Evolutionary conservation across 768 basidiomycete genomes (phyloP).

Genomic region (Strobilomyces dryophilus): DNA sequence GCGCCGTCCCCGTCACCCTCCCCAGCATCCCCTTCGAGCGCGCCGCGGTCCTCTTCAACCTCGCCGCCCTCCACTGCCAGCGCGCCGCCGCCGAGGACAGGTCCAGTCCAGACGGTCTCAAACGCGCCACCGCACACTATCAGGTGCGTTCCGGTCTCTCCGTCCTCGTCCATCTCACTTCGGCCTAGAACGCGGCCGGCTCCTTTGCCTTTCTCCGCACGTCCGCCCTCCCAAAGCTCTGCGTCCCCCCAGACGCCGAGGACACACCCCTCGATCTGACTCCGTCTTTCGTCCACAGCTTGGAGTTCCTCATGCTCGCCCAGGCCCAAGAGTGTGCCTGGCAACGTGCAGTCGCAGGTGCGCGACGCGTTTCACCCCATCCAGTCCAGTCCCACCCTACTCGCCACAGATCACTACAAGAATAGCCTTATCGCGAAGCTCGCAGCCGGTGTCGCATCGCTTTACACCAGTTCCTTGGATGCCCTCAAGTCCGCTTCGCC

Average conservation of each 20-base stretch:
- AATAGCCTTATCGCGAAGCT: conserved; percentile 82
- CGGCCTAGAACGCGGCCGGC: conserved; percentile 63
- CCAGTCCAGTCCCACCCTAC: not conserved
- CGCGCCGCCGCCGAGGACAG: conserved; percentile 71
- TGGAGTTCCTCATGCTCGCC: conserved; percentile 80
- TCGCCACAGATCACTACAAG: conserved; percentile 57
- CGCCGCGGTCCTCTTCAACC: conserved; percentile 75
- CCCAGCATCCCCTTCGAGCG: conserved; percentile 81
- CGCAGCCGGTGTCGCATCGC: conserved; percentile 66
- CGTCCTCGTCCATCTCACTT: conserved; percentile 14
- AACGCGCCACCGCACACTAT: conserved; percentile 65
- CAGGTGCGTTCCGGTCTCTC: conserved; percentile 44
- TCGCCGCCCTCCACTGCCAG: conserved; percentile 82
- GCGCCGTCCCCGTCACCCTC: conserved; percentile 55
- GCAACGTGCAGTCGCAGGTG: conserved; percentile 87
- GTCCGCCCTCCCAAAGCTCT: conserved; percentile 50
- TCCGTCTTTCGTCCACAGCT: conserved; percentile 49
- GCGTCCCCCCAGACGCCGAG: conserved; percentile 44
- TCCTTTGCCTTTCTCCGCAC: conserved; percentile 57
- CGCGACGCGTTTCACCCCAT: conserved; percentile 3
- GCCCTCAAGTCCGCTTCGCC: conserved; percentile 42
- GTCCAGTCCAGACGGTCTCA: conserved; percentile 73
- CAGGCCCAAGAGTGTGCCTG: conserved; percentile 97
- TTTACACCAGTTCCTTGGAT: conserved; percentile 53
- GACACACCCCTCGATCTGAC: conserved; percentile 67